These are phyloP conservation scores for Mycena leptocephala DNA, from an alignment of 768 basidiomycete species.

Conservation along the genomic window DNA sequence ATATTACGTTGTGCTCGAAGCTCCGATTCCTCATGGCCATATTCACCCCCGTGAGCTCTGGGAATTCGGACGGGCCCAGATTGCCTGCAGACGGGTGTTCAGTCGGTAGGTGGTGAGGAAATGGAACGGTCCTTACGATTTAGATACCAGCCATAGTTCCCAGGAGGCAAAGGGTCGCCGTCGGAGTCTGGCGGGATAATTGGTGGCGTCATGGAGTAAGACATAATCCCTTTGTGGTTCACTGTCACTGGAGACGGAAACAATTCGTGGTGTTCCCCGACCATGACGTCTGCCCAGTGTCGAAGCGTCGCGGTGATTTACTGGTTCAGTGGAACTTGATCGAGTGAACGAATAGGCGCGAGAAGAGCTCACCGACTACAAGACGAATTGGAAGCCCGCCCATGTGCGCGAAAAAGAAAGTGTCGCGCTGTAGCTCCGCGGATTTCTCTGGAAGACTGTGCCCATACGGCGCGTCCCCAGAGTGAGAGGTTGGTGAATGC, in stretches of 20 bases:
- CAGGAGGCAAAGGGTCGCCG: conserved; percentile 5
- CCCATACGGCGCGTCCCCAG: background rate
- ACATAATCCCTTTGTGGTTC: background rate
- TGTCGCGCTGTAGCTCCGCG: conserved; percentile 1
- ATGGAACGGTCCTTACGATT: background rate
- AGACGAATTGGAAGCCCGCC: background rate
- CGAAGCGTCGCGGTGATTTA: conserved; percentile 10
- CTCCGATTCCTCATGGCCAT: background rate
- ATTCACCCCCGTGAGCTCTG: background rate
- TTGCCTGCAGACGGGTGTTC: background rate
- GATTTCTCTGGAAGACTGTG: conserved; percentile 8
- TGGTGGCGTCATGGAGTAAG: background rate
- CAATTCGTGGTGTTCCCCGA: background rate
- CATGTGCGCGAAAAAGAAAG: background rate
- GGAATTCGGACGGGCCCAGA: background rate
- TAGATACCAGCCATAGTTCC: conserved; percentile 18
- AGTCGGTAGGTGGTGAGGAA: background rate
- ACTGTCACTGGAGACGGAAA: conserved; percentile 3
- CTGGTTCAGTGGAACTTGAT: too few species aligned
- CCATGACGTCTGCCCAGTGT: conserved; percentile 10
- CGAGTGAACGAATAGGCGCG: too few species aligned
- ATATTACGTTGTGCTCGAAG: background rate
- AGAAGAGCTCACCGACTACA: background rate
- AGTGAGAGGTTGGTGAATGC: too few species aligned
- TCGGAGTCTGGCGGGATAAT: background rate